Evolutionary conservation across 1,139 yeast genomes (phyloP).

Genomic region (Hyphopichia burtonii): DNA sequence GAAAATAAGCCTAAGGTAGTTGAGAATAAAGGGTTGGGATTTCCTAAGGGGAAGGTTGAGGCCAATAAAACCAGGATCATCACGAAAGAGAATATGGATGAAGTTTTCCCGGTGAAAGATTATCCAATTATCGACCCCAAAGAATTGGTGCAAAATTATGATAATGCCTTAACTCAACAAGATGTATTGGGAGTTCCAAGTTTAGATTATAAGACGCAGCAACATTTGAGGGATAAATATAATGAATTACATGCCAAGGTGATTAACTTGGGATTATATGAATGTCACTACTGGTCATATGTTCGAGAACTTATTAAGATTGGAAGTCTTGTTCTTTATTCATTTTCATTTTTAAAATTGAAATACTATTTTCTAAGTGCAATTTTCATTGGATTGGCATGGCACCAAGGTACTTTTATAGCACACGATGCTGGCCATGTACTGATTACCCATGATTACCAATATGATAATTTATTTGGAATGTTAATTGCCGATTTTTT

Average conservation of each 20-base stretch:
- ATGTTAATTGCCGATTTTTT: constrained; percentile 70
- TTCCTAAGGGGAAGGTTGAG: constrained; percentile 32
- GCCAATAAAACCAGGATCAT: constrained; percentile 49
- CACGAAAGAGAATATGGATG: constrained; percentile 32
- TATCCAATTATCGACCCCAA: constrained; percentile 55
- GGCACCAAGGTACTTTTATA: constrained; percentile 89
- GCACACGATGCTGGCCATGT: constrained; percentile 92
- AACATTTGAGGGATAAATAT: constrained; percentile 54
- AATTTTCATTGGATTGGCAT: constrained; percentile 64
- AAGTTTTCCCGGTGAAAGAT: constrained; percentile 33
- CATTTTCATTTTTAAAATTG: constrained; percentile 49
- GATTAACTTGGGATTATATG: constrained; percentile 58
- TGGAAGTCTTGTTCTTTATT: constrained; percentile 46
- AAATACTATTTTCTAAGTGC: constrained; percentile 59
- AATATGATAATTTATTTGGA: constrained; percentile 74
- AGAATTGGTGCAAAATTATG: constrained; percentile 53
- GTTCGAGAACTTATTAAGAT: constrained; percentile 66
- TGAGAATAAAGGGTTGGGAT: constrained; percentile 28
- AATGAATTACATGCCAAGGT: constrained; percentile 58
- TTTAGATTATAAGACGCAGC: constrained; percentile 68
- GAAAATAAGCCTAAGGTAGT: not conserved
- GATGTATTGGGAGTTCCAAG: constrained; percentile 61
- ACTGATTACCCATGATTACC: constrained; percentile 77
- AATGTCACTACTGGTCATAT: constrained; percentile 74
- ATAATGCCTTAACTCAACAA: constrained; percentile 49